These are phyloP conservation scores for Cryptosporidium meleagridis DNA, from an alignment of 169 alveolate species.

Conservation along the genomic window DNA sequence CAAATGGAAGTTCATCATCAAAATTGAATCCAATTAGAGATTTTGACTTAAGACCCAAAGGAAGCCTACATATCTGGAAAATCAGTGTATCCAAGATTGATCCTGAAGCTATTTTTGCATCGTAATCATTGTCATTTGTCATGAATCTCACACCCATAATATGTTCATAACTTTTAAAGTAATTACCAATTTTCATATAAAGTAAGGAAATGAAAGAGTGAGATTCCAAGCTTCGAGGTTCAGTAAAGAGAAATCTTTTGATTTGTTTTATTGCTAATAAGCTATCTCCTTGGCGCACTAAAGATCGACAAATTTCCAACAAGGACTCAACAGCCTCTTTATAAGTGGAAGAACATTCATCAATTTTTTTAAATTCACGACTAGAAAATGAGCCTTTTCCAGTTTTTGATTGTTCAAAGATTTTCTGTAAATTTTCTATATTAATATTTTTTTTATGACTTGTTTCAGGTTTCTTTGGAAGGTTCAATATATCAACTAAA, in stretches of 20 bases:
- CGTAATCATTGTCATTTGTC: slow-evolving; percentile 59
- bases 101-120: slow-evolving; percentile 68
- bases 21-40: slow-evolving; percentile 47
- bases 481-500: slow-evolving; percentile 23
- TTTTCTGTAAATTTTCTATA: background rate
- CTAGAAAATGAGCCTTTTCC: too few relatives aligned
- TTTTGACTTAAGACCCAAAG: slow-evolving; percentile 60
- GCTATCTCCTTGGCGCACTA: slow-evolving; percentile 54
- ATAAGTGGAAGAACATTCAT: background rate
- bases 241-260: slow-evolving; percentile 62
- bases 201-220: slow-evolving; percentile 45
- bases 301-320: slow-evolving; percentile 28
- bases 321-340: slow-evolving; percentile 38
- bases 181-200: slow-evolving; percentile 61
- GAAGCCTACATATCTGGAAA: slow-evolving; percentile 39
- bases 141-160: slow-evolving; percentile 66
- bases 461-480: slow-evolving; percentile 34
- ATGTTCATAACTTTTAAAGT: slow-evolving; percentile 46
- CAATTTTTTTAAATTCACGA: background rate
- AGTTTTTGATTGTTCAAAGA: background rate
- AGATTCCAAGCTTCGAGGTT: slow-evolving; percentile 63
- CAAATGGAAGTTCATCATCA: slow-evolving; percentile 68
- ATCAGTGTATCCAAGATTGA: slow-evolving; percentile 45
- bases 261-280: slow-evolving; percentile 60
- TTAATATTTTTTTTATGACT: background rate